These are phyloP conservation scores for Pythium sp. DNA, from an alignment of 352 stramenopile species.

Conservation along the genomic window DNA sequence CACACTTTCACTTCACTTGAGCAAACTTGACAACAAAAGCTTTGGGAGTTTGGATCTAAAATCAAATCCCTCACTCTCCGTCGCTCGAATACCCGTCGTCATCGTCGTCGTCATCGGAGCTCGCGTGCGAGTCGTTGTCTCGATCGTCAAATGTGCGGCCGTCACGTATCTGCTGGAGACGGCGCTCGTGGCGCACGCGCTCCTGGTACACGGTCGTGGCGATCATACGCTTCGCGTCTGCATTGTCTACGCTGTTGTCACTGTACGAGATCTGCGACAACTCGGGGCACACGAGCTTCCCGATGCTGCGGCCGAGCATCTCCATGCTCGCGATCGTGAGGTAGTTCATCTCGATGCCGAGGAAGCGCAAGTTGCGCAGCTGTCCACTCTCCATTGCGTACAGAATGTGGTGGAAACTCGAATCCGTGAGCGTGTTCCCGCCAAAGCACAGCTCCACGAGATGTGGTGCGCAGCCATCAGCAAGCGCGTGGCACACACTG, in stretches of 20 bases:
- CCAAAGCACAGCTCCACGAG: conserved; percentile 77
- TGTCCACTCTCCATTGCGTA: conserved; percentile 79
- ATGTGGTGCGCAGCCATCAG: conserved; percentile 61
- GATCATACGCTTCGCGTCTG: conserved; percentile 71
- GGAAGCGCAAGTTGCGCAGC: conserved; percentile 57
- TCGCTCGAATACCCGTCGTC: conserved; percentile 33
- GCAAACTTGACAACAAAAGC: conserved; percentile 8
- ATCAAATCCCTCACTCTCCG: conserved; percentile 22
- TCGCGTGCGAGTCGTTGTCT: conserved; percentile 27
- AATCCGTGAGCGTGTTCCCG: conserved; percentile 82
- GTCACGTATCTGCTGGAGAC: conserved; percentile 47
- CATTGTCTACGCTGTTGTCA: conserved; percentile 79
- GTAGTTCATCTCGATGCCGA: conserved; percentile 88
- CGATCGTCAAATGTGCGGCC: conserved; percentile 25
- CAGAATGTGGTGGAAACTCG: conserved; percentile 79
- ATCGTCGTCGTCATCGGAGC: conserved; percentile 29
- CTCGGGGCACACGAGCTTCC: conserved; percentile 72
- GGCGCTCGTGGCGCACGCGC: conserved; percentile 55
- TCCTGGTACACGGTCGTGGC: conserved; percentile 75
- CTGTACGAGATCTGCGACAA: conserved; percentile 88
- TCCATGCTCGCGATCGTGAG: conserved; percentile 79
- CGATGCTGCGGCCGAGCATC: conserved; percentile 80
- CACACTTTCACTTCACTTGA: not conserved
- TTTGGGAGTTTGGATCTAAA: not conserved
- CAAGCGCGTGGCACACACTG: conserved; percentile 67